phyloP scores from a whole-genome alignment of 495 filamentous ascomycete species.

The Amniculicola lignicola region DNA sequence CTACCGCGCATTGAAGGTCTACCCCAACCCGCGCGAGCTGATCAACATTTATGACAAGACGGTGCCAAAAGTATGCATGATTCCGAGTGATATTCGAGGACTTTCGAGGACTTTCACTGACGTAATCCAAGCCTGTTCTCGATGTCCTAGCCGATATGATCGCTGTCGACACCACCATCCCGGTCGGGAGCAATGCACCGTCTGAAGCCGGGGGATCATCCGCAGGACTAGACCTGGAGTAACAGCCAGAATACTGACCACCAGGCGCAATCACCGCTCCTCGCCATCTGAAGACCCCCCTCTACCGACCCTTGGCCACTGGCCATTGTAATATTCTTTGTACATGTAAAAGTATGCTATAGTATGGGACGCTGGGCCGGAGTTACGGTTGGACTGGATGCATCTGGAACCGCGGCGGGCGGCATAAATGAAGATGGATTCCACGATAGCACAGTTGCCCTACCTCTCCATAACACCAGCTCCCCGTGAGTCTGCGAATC shows the following conservation, averaged over 20 bases:
- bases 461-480: constrained; percentile 2
- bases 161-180: constrained; percentile 73
- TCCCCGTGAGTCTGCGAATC: not conserved
- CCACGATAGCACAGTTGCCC: too few relatives aligned
- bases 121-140: constrained; percentile 66
- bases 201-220: constrained; percentile 28
- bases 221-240: constrained; percentile 7
- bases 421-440: constrained; percentile 6
- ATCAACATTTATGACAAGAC: constrained; percentile 98
- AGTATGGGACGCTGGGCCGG: constrained; percentile 1
- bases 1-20: constrained; percentile 97
- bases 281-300: not conserved
- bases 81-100: not conserved
- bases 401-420: not conserved
- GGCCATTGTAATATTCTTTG: constrained; percentile 22
- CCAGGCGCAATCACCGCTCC: too few relatives aligned
- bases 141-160: constrained; percentile 98
- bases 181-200: constrained; percentile 49
- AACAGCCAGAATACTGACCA: too few relatives aligned
- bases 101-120: constrained; percentile 24
- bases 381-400: constrained; percentile 6
- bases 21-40: constrained; percentile 86
- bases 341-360: constrained; percentile 24
- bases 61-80: constrained; percentile 68
- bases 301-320: not conserved